Evolutionary conservation across 192 early-diverging fungal genomes (phyloP).

Genomic region (Mortierella antarctica): DNA sequence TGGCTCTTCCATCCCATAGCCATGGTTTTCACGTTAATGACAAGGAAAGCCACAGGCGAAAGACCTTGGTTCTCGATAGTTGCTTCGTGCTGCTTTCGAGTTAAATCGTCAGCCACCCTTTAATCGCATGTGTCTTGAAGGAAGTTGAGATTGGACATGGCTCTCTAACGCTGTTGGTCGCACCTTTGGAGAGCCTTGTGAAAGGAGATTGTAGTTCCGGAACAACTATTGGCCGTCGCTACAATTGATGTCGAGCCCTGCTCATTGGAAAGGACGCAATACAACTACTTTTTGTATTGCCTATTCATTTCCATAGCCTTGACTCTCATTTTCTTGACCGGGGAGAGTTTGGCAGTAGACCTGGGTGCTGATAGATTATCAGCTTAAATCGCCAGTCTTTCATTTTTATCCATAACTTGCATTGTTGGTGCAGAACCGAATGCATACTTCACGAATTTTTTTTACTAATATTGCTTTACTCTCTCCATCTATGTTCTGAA

Average conservation of each 20-base stretch:
- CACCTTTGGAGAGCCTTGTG: conserved; percentile 15
- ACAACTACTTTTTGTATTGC: conserved; percentile 12
- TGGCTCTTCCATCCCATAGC: conserved; percentile 10
- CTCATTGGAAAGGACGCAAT: conserved; percentile 13
- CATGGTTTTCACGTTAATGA: conserved; percentile 12
- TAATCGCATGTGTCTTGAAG: conserved; percentile 7
- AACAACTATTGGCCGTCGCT: conserved; percentile 12
- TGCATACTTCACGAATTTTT: conserved; percentile 5
- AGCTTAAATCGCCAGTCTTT: conserved; percentile 4
- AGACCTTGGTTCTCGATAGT: conserved; percentile 21
- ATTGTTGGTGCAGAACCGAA: background rate
- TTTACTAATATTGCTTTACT: conserved; percentile 6
- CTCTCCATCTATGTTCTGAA: conserved; percentile 1
- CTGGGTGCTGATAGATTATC: conserved; percentile 14
- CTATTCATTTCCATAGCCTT: conserved; percentile 13
- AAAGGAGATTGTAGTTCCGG: conserved; percentile 16
- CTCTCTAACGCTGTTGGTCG: conserved; percentile 16
- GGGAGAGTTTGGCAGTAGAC: conserved; percentile 12
- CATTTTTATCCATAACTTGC: conserved; percentile 1
- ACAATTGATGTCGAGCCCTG: conserved; percentile 10
- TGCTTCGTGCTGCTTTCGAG: conserved; percentile 12
- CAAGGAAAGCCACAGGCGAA: conserved; percentile 10
- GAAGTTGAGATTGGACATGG: conserved; percentile 18
- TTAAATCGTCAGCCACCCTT: conserved; percentile 11
- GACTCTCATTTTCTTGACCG: conserved; percentile 12